Evolutionary conservation across 192 early-diverging fungal species (phyloP), one percentile per base, ranked within the genome.

Genomic region (Backusella macrospora): DNA sequence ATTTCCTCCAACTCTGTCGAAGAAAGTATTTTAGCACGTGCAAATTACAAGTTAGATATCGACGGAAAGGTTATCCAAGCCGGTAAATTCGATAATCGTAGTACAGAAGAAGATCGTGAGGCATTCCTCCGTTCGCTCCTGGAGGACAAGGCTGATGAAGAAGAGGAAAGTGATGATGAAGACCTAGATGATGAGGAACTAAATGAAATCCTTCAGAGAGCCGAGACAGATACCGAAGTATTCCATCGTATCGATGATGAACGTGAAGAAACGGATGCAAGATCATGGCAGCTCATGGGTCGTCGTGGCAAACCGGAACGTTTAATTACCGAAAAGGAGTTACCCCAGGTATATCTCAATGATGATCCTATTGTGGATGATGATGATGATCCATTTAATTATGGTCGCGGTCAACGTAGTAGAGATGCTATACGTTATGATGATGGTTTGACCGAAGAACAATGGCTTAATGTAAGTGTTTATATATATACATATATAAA

Each of bases 11-110:
- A 92, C 43, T 95, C 97, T 0, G 90, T 98, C 49, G 98, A 99
- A 80, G 98, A 98, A 82, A 90, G 86, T 62, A 98, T 99, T 73
- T 76, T 99, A 68, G 93, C 90, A 2, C 86, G 95, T 49, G 97
- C 97, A 23, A 94, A 98, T 78, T 94, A 93, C 83, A 99, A 99
- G 80, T 84, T 98, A 43, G 95, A 96, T 72, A 91, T 99, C 77
- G 98, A 99, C 73, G 96, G 95, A 67, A 98, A 98, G 80, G 95
- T 99, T 68, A 99, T 99, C 80, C 97, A 99, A 82, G 97, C 97
- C 52, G 98, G 98, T 66, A 99, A 98, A 84, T 99, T 99, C 80
- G 98, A 99, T 79, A 92, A 98, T 75, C 96, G 96, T 77, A 96
- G 94, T 80, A 92, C 92, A 1, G 93, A 92, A 23, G 91, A 95